Conservation (phyloP, 805 yeast species). For the Saccharomycopsis sp. region DNA sequence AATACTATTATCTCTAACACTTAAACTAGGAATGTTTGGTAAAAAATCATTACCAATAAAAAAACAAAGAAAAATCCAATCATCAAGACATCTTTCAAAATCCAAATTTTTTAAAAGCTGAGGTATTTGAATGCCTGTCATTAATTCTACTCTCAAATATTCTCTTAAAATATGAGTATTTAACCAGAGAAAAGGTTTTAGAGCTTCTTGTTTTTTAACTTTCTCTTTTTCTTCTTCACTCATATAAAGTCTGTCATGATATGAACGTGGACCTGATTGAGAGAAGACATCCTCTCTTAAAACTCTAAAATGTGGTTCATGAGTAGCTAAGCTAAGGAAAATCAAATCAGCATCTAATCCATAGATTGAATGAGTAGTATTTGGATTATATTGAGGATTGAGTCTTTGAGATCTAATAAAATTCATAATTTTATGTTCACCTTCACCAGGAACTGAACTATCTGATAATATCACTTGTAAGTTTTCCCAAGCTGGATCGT, state of each 20-base stretch:
- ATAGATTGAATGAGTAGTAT: slow-evolving; percentile 91
- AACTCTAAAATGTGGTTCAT: slow-evolving; percentile 92
- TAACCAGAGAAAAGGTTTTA: slow-evolving; percentile 89
- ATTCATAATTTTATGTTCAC: slow-evolving; percentile 97
- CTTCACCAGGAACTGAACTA: slow-evolving; percentile 98
- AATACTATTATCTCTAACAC: slow-evolving; percentile 90
- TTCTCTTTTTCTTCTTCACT: slow-evolving; percentile 44
- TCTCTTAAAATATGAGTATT: slow-evolving; percentile 83
- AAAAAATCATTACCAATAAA: slow-evolving; percentile 97
- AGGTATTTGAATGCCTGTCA: slow-evolving; percentile 35
- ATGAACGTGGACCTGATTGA: slow-evolving; percentile 30
- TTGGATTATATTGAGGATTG: slow-evolving; percentile 81
- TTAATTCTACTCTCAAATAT: slow-evolving; percentile 72
- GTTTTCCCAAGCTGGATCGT: slow-evolving; percentile 90
- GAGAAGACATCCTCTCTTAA: slow-evolving; percentile 96
- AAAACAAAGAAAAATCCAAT: slow-evolving; percentile 98
- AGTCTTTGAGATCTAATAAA: slow-evolving; percentile 85
- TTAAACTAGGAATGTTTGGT: slow-evolving; percentile 91
- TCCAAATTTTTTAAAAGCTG: slow-evolving; percentile 67
- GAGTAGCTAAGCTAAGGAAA: slow-evolving; percentile 91
- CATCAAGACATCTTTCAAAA: slow-evolving; percentile 92
- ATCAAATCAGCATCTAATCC: slow-evolving; percentile 98
- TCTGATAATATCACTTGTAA: slow-evolving; percentile 87
- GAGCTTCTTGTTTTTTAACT: slow-evolving; percentile 26
- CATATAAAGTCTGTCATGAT: slow-evolving; percentile 43